Base-by-base conservation (phyloP, 1,284 basidiomycete genomes). In the Rhodotorula sp. region DNA sequence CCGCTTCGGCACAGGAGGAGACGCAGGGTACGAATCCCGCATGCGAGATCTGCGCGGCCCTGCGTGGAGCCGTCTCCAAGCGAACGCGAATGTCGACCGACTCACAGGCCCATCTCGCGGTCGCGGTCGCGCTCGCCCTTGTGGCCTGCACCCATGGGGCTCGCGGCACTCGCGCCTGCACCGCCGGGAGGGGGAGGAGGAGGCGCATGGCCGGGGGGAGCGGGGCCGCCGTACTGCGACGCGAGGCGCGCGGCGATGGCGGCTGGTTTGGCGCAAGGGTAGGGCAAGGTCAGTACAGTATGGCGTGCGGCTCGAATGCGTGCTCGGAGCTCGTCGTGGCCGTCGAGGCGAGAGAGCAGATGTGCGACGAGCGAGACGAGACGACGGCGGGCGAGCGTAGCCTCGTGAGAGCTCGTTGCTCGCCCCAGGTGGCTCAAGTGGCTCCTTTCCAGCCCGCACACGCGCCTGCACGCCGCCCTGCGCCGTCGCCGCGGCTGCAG, bases 191-290 rank as follows among this genome's bases (percentile, higher is more conserved):
- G 64, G 4, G 64, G 64, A 5, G 64, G 64, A 9, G 64, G 64
- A 12, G 64, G 64, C 1, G 64, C 56, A 41, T 23, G 17, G 8
- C 55, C 56, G 7, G 64, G 50, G 2, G 66, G 60, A n/a, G 66
- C 54, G 5, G 66, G 46, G 52, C 46, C 55, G 48, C 42, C n/a
- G 49, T 55, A 49, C 23, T 34, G 27, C 16, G 61, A n/a, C 14
- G 57, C 44, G 54, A 65, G 56, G 27, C 62, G 59, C 3, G 66
- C 66, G 46, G 66, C 66, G 60, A 67, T 67, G 34, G 66, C 54
- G 41, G 66, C 66, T 61, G 66, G 2, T 9, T 41, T 44, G 7
- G 41, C 4, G 49, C 7, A 50, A 17, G 9, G 10, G n/a, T 5
- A 7, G 5, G 10, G 27, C 44, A 23, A 13, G 5, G 61, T 45